Base-by-base conservation (phyloP, 2,329 filamentous ascomycete genomes). In the Rhynchosporium secalis region DNA sequence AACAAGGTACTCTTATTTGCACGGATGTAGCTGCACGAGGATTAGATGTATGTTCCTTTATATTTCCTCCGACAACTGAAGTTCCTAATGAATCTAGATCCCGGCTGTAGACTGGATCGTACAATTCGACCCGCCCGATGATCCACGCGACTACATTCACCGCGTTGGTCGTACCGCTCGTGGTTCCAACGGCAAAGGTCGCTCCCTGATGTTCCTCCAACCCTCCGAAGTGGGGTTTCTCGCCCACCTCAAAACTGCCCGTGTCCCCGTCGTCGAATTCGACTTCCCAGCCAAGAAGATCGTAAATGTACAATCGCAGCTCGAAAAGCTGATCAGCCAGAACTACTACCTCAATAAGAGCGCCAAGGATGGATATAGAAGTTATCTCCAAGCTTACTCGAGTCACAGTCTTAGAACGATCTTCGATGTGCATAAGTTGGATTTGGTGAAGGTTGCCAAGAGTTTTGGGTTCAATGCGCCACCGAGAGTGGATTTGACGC, bases 281-380 rank as follows among this genome's bases (percentile, higher is more conserved):
- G 94, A 98, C 73, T 95, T 99, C 74, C 94, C 94, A 1, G 81
- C 86, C 61, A 93, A 91, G 79, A 96, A 96, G 82, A 91, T 99
- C 68, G 81, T 94, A 72, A 95, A 96, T 72, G 87, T 96, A 69
- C 88, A 96, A 79, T 86, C 90, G 71, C 92, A 97, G 77, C 85
- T 98, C 9, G 94, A 98, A 82, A 95, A 94, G 78, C 84, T 98
- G 68, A 96, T 99, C 71, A 86, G 86, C 36, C 90, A 95, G 76
- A 98, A 99, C 78, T 98, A 98, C 80, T 97, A 97, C 76, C 83
- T 99, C 62, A 95, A 97, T 80, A 95, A 96, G 84, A 85, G 81
- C 70, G 86, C 86, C 65, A 89, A 88, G 78, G 86, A 88, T 65
- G 86, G 91, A 3, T 96, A 95, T 79, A 85, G 91, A 64, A 91